Percentiles rank a stretch among this genome's conserved stretches.
These are phyloP conservation scores for Globisporangium yorkense DNA, from an alignment of 352 stramenopile species.

Conservation along the genomic window DNA sequence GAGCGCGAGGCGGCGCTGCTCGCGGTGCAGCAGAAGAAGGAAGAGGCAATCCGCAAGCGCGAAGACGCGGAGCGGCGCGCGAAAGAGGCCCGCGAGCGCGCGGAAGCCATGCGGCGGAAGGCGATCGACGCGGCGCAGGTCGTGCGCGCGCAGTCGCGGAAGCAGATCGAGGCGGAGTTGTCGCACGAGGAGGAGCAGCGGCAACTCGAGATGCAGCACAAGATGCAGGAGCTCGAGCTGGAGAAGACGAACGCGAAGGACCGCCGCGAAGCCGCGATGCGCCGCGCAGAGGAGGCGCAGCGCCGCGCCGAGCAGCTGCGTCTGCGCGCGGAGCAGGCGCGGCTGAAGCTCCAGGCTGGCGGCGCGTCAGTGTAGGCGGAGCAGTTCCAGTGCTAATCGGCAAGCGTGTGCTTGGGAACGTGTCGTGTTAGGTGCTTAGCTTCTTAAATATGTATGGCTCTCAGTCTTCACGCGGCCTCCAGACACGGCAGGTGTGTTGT, in stretches of 20 bases:
- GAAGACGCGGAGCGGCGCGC: conserved; percentile 65
- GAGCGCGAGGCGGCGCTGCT: conserved; percentile 37
- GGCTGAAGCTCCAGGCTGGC: conserved; percentile 19
- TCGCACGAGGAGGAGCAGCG: conserved; percentile 52
- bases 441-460: conserved; percentile 1
- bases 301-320: conserved; percentile 53
- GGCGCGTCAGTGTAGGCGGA: neutral
- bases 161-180: conserved; percentile 63
- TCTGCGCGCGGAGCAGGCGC: conserved; percentile 43
- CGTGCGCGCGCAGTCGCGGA: conserved; percentile 54
- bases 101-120: conserved; percentile 52
- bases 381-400: no score
- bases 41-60: conserved; percentile 55
- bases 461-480: conserved; percentile 21
- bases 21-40: conserved; percentile 48
- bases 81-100: conserved; percentile 44
- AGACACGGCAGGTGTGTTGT: conserved; percentile 37
- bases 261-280: conserved; percentile 36
- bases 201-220: conserved; percentile 28
- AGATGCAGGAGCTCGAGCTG: conserved; percentile 43
- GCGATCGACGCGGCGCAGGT: conserved; percentile 63
- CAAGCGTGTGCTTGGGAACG: neutral
- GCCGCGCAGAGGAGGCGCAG: conserved; percentile 46
- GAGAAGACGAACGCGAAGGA: conserved; percentile 37
- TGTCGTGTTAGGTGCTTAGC: neutral